Percentiles rank a stretch among this genome's conserved stretches.
Evolutionary conservation across 2,329 filamentous ascomycete genomes (phyloP).

Genomic region (Curvularia sp.): DNA sequence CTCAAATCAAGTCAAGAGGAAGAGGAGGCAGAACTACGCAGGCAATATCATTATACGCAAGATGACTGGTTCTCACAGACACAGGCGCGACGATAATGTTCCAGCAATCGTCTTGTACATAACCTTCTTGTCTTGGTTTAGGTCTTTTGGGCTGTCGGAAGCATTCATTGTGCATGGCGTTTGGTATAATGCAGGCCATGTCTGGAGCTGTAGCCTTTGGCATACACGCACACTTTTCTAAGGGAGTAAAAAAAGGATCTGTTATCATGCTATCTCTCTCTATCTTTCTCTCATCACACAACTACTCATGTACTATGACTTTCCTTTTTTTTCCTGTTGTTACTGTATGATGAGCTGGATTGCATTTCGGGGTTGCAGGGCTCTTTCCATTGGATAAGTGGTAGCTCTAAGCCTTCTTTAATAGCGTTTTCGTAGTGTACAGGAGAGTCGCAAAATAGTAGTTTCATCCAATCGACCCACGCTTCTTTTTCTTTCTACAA

Average conservation of each 20-base stretch:
- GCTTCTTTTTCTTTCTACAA: neutral
- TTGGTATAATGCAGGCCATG: neutral
- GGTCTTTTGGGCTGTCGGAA: neutral
- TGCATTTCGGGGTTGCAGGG: neutral
- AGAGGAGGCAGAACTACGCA: constrained; percentile 19
- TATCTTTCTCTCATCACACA: neutral
- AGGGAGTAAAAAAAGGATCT: neutral
- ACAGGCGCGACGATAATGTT: constrained; percentile 9
- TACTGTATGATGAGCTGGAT: neutral
- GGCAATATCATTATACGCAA: constrained; percentile 13
- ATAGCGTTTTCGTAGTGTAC: neutral
- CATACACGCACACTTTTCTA: neutral
- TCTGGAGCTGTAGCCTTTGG: constrained; percentile 2
- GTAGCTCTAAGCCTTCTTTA: neutral
- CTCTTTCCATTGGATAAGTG: neutral
- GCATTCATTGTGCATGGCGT: constrained; percentile 8
- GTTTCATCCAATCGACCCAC: neutral
- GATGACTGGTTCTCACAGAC: constrained; percentile 18
- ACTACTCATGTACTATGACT: constrained; percentile 13
- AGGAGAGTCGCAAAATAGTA: neutral
- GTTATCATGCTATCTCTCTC: neutral
- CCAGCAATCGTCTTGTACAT: neutral
- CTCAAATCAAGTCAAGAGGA: constrained; percentile 52
- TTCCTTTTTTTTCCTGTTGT: neutral
- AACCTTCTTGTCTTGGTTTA: neutral